These are phyloP conservation scores for Claviceps capensis DNA, from an alignment of 2,329 filamentous ascomycete species.

Conservation along the genomic window DNA sequence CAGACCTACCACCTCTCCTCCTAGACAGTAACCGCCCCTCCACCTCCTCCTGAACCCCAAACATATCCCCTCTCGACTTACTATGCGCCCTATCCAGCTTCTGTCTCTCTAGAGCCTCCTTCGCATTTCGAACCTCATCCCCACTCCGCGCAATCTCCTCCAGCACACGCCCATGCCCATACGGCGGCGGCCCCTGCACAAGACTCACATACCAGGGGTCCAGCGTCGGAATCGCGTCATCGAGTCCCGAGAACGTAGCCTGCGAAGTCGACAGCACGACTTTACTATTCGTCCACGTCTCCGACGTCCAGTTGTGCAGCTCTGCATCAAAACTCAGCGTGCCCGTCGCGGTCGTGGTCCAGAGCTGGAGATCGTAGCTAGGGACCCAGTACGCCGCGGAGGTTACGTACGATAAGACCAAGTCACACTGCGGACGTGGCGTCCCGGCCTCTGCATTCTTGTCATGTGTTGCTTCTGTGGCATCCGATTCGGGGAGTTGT, in stretches of 20 bases:
- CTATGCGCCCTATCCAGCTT: conserved; percentile 4
- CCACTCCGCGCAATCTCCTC: conserved; percentile 21
- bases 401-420: conserved; percentile 47
- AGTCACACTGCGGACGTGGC: conserved; percentile 20
- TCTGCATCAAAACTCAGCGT: conserved; percentile 47
- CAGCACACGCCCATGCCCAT: conserved; percentile 9
- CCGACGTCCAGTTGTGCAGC: conserved; percentile 47
- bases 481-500: conserved; percentile 7
- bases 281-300: conserved; percentile 48
- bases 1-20: not conserved
- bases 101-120: conserved; percentile 16
- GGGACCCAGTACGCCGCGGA: conserved; percentile 44
- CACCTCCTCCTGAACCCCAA: conserved; percentile 1
- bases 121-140: conserved; percentile 23
- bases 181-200: conserved; percentile 11
- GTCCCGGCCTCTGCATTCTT: conserved; percentile 4
- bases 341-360: conserved; percentile 37
- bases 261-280: conserved; percentile 51
- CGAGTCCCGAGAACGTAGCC: conserved; percentile 40
- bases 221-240: conserved; percentile 40
- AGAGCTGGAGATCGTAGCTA: conserved; percentile 49
- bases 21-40: not conserved
- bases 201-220: conserved; percentile 43
- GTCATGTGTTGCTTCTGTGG: conserved; percentile 5
- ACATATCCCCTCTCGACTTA: conserved; percentile 4